Percentiles rank a stretch among this genome's conserved stretches.
These are phyloP conservation scores for Xylaria sp. DNA, from an alignment of 2,329 filamentous ascomycete genomes.

Conservation along the genomic window DNA sequence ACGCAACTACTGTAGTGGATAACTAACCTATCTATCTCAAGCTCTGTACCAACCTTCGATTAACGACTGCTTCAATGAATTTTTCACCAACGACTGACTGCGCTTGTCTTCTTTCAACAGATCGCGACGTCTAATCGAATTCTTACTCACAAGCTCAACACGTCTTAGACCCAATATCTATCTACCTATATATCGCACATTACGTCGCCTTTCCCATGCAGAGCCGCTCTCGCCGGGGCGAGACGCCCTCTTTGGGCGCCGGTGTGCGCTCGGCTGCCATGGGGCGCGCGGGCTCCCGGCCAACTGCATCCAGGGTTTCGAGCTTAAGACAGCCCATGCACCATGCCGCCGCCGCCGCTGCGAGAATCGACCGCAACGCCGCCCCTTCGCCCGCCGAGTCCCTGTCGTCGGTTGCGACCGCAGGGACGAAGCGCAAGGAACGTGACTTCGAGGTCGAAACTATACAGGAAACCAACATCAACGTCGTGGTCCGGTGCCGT, in stretches of 20 bases:
- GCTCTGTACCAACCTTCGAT: not conserved
- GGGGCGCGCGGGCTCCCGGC: conserved; percentile 42
- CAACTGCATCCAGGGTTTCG: conserved; percentile 41
- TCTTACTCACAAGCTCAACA: conserved; percentile 12
- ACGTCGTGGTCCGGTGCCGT: conserved; percentile 93
- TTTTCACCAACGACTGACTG: not conserved
- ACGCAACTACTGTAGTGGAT: too few species aligned
- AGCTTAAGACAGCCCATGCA: conserved; percentile 45
- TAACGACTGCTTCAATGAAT: not conserved
- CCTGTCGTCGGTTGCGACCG: conserved; percentile 67
- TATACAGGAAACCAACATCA: conserved; percentile 92
- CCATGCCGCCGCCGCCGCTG: conserved; percentile 40
- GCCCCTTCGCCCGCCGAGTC: conserved; percentile 78
- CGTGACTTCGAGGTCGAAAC: conserved; percentile 79
- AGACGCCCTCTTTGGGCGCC: conserved; percentile 47
- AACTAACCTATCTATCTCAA: too few species aligned
- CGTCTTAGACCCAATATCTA: conserved; percentile 1
- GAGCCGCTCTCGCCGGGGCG: conserved; percentile 48
- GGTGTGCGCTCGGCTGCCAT: conserved; percentile 41
- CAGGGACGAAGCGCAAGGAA: conserved; percentile 84
- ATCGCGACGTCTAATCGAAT: not conserved
- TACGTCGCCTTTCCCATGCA: conserved; percentile 42
- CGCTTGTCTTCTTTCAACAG: not conserved
- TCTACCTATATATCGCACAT: not conserved
- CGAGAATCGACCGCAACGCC: conserved; percentile 53